A percentile compares a stretch with the other conserved stretches of the same genome.
Conservation (phyloP, 2,329 filamentous ascomycete species). For the Pseudohalonectria lignicola region DNA sequence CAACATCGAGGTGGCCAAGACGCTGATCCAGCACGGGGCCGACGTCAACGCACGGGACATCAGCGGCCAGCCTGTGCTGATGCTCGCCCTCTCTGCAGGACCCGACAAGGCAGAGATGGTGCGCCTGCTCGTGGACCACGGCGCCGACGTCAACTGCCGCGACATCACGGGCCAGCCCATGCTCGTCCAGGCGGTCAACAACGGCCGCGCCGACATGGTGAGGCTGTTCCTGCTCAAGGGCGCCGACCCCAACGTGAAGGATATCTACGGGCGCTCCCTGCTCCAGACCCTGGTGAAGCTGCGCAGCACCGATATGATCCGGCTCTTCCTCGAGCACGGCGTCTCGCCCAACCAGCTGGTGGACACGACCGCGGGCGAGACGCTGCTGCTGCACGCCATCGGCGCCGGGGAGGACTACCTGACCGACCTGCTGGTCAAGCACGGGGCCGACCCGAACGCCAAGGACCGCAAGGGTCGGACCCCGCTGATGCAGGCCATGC, state of each 20-base stretch:
- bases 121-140: conserved; percentile 16
- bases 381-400: conserved; percentile 21
- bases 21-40: conserved; percentile 20
- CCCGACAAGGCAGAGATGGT: conserved; percentile 14
- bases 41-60: conserved; percentile 18
- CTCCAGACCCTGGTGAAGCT: neutral
- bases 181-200: conserved; percentile 9
- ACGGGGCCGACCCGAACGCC: conserved; percentile 4
- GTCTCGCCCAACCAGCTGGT: conserved; percentile 4
- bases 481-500: conserved; percentile 5
- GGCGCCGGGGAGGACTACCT: conserved; percentile 3
- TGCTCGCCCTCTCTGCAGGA: conserved; percentile 1
- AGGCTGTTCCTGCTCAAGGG: conserved; percentile 5
- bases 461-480: conserved; percentile 4
- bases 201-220: conserved; percentile 10
- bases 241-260: conserved; percentile 5
- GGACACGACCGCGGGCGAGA: conserved; percentile 5
- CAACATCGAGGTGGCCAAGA: conserved; percentile 14
- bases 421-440: conserved; percentile 1
- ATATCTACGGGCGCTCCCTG: conserved; percentile 2
- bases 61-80: conserved; percentile 14
- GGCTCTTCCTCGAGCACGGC: conserved; percentile 1
- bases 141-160: conserved; percentile 15
- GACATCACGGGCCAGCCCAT: conserved; percentile 11
- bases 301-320: neutral